These are phyloP conservation scores for Avena atlantica DNA, from an alignment of 176 grass and related monocot species.

Conservation along the genomic window DNA sequence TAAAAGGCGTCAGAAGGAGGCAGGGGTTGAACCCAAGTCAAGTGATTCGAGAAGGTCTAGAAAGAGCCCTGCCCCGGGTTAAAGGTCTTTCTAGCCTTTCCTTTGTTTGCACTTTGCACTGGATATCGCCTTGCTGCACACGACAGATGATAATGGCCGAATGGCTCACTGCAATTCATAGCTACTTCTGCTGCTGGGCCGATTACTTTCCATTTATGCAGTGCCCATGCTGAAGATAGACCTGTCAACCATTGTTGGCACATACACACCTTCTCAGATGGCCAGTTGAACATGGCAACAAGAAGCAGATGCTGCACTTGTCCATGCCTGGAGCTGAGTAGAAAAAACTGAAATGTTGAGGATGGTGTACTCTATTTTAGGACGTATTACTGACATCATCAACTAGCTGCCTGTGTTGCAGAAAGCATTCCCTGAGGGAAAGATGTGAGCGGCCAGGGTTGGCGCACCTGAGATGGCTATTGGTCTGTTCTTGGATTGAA, in stretches of 20 bases:
- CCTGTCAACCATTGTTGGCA: not conserved
- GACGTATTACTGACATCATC: not conserved
- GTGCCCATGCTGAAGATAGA: conserved; percentile 1
- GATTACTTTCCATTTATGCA: not conserved
- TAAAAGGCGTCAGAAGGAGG: conserved; percentile 23
- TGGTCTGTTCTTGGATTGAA: not conserved
- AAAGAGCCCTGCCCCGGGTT: conserved; percentile 50
- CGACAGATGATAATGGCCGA: not conserved
- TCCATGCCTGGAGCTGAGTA: conserved; percentile 2
- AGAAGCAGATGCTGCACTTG: not conserved
- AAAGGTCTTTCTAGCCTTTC: conserved; percentile 14
- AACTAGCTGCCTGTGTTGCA: not conserved
- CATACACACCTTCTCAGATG: not conserved
- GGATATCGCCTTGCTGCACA: not conserved
- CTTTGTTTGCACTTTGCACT: not conserved
- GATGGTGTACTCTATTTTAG: not conserved
- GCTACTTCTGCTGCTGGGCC: not conserved
- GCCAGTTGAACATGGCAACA: conserved; percentile 9
- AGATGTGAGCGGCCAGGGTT: not conserved
- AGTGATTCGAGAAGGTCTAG: conserved; percentile 52
- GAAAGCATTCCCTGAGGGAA: conserved; percentile 32
- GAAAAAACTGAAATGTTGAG: conserved; percentile 31
- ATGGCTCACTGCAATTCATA: not conserved
- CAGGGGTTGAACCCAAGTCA: conserved; percentile 41
- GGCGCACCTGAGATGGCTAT: not conserved